phyloP scores from a whole-genome alignment of 2,329 filamentous ascomycete genomes.

The Hypoxylon sp. region DNA sequence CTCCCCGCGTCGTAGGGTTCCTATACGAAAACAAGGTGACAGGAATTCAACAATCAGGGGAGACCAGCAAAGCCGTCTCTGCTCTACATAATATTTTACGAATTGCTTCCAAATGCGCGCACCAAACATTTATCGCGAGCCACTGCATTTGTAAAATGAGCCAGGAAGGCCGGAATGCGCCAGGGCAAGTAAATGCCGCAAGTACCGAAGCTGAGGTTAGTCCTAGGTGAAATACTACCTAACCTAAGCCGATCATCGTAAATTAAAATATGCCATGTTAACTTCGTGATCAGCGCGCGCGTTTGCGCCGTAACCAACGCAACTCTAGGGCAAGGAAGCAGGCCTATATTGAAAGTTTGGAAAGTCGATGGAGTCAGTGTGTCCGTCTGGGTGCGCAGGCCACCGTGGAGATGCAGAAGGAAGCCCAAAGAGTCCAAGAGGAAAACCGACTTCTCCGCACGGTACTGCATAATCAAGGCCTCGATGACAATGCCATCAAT shows the following conservation, averaged over 20 bases:
- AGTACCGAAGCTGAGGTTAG: neutral
- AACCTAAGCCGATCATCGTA: neutral
- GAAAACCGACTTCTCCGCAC: constrained; percentile 17
- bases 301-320: constrained; percentile 24
- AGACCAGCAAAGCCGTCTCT: too few relatives aligned
- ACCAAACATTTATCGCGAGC: neutral
- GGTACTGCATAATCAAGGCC: constrained; percentile 8
- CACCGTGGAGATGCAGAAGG: constrained; percentile 19
- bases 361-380: constrained; percentile 21
- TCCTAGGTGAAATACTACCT: neutral
- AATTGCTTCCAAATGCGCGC: neutral
- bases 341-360: constrained; percentile 15
- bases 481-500: constrained; percentile 12
- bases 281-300: constrained; percentile 14
- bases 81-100: neutral
- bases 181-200: neutral
- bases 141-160: neutral
- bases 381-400: constrained; percentile 13
- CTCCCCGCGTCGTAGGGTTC: too few relatives aligned
- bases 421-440: constrained; percentile 19
- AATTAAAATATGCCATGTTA: neutral
- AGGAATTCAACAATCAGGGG: too few relatives aligned
- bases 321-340: constrained; percentile 25
- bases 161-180: neutral
- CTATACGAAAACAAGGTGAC: too few relatives aligned